Conservation (phyloP, 208 protist genomes). For the Phytomonas francai region DNA sequence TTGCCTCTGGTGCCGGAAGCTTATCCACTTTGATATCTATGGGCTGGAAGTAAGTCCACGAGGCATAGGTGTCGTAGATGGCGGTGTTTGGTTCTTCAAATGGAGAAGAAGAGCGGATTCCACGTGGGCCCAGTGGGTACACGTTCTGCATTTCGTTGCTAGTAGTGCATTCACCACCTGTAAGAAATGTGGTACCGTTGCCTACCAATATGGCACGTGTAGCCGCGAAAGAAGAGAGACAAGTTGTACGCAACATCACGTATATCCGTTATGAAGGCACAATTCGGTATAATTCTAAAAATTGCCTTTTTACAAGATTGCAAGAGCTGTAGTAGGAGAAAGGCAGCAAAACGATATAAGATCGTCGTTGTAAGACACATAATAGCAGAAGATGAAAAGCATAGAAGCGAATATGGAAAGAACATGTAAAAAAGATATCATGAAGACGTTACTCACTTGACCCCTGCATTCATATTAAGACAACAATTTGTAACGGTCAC, state of each 20-base stretch:
- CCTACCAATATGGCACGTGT: slow-evolving; percentile 71
- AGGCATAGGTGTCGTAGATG: slow-evolving; percentile 84
- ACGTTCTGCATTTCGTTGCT: slow-evolving; percentile 73
- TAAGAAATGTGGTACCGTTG: slow-evolving; percentile 84
- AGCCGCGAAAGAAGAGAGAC: slow-evolving; percentile 46
- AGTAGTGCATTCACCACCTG: slow-evolving; percentile 83
- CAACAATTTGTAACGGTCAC: background rate
- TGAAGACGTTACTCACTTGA: background rate
- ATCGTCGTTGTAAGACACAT: background rate
- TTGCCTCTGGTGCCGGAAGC: slow-evolving; percentile 73
- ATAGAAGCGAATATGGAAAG: background rate
- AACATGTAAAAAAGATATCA: background rate
- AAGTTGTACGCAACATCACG: slow-evolving; percentile 75
- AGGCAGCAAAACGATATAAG: slow-evolving; percentile 2
- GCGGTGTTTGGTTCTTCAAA: slow-evolving; percentile 87
- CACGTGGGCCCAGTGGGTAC: slow-evolving; percentile 76
- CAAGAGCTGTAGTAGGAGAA: background rate
- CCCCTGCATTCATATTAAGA: background rate
- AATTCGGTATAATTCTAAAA: slow-evolving; percentile 10
- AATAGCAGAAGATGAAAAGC: background rate
- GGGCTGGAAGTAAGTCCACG: slow-evolving; percentile 90
- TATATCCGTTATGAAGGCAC: slow-evolving; percentile 6
- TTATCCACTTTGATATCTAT: slow-evolving; percentile 82
- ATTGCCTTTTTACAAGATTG: background rate
- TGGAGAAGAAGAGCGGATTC: slow-evolving; percentile 81